phyloP scores from a whole-genome alignment of 2,329 filamentous ascomycete genomes.

The Cryphonectria naterciae region DNA sequence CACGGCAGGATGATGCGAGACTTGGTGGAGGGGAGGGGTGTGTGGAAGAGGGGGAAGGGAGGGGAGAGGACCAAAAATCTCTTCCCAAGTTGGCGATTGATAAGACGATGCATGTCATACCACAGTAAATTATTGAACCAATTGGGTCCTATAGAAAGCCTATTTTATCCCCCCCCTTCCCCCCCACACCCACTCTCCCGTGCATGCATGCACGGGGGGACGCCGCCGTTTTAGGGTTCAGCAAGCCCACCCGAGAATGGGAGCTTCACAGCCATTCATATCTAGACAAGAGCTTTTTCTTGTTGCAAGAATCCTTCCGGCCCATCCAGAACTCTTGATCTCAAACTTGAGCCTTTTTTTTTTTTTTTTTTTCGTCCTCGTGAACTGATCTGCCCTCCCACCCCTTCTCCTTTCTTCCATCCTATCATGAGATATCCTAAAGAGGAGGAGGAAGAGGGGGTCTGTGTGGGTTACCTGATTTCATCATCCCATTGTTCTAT shows the following conservation, averaged over 20 bases:
- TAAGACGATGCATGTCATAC: slow-evolving; percentile 24
- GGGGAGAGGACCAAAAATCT: slow-evolving; percentile 2
- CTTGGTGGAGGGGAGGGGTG: too few species aligned
- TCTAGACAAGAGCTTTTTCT: slow-evolving; percentile 2
- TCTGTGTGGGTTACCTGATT: background rate
- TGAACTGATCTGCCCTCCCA: background rate
- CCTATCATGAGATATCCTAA: slow-evolving; percentile 11
- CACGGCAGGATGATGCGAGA: background rate
- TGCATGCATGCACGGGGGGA: slow-evolving; percentile 15
- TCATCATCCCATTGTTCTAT: background rate
- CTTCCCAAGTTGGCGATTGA: slow-evolving; percentile 23
- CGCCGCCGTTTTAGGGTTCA: slow-evolving; percentile 16
- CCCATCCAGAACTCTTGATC: slow-evolving; percentile 6
- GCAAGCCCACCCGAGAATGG: slow-evolving; percentile 14
- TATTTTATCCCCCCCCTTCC: background rate
- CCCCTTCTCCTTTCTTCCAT: slow-evolving; percentile 13
- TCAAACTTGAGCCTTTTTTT: background rate
- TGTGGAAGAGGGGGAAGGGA: background rate
- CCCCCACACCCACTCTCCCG: background rate
- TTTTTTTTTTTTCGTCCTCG: background rate
- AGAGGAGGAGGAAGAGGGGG: background rate
- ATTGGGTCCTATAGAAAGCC: slow-evolving; percentile 19
- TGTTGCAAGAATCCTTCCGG: slow-evolving; percentile 17
- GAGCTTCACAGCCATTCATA: slow-evolving; percentile 25
- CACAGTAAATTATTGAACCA: slow-evolving; percentile 12